Percentiles rank a stretch among this genome's conserved stretches.
Conservation (phyloP, 176 grass and related monocot species). For the Themeda triandra region DNA sequence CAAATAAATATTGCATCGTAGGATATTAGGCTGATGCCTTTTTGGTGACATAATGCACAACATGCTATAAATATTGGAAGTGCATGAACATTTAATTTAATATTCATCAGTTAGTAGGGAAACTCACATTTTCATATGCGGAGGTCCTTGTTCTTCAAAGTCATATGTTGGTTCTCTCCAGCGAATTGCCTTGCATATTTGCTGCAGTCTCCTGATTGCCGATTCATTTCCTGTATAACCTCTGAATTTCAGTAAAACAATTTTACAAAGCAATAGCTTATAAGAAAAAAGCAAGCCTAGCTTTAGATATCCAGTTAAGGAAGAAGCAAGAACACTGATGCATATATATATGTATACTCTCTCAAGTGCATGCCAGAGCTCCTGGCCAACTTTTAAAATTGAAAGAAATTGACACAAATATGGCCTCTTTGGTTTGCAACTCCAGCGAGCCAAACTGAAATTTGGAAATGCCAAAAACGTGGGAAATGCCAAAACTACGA, state of each 20-base stretch:
- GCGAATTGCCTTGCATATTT: conserved; percentile 6
- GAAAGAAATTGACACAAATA: not conserved
- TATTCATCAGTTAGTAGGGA: not conserved
- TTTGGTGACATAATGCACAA: not conserved
- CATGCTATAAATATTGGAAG: not conserved
- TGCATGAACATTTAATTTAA: not conserved
- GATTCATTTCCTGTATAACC: not conserved
- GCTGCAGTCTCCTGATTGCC: not conserved
- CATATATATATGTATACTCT: not conserved
- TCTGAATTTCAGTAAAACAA: conserved; percentile 26
- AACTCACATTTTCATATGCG: conserved; percentile 53
- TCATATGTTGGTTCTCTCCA: conserved; percentile 39
- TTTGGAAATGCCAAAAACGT: not conserved
- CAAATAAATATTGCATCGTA: not conserved
- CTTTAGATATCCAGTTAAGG: not conserved
- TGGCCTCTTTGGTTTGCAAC: not conserved
- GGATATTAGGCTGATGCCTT: not conserved
- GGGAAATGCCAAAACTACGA: not conserved
- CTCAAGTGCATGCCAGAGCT: not conserved
- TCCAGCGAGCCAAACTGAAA: not conserved
- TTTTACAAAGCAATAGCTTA: conserved; percentile 14
- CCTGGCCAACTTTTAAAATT: not conserved
- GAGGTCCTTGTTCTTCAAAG: conserved; percentile 44
- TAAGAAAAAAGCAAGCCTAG: not conserved
- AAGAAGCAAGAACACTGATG: conserved; percentile 5